phyloP scores from a whole-genome alignment of 2,329 filamentous ascomycete genomes.

The Orbilia ellipsospora region DNA sequence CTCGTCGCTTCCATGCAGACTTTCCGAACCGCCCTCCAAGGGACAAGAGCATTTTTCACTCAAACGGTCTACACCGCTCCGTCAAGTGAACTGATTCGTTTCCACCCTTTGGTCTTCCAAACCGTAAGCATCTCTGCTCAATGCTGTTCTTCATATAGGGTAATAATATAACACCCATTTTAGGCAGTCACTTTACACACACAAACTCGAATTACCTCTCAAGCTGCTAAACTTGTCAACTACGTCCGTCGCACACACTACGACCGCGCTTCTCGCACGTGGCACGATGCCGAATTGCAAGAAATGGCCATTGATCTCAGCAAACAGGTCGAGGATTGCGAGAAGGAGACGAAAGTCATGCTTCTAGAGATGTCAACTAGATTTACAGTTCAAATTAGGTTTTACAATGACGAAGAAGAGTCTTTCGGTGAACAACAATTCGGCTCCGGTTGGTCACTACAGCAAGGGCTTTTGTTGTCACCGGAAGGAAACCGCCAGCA shows the following conservation, averaged over 20 bases:
- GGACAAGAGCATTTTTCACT: constrained; percentile 26
- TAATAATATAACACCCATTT: background rate
- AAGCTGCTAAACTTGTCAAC: constrained; percentile 26
- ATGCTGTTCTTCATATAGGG: too few species aligned
- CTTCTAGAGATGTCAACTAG: constrained; percentile 44
- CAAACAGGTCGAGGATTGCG: constrained; percentile 7
- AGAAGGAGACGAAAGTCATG: constrained; percentile 40
- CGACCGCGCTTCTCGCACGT: constrained; percentile 5
- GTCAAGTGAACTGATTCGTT: background rate
- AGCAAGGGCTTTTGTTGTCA: too few species aligned
- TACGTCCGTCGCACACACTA: constrained; percentile 31
- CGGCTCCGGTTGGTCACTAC: too few species aligned
- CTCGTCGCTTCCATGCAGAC: constrained; percentile 35
- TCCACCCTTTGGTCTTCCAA: constrained; percentile 45
- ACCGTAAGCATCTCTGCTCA: constrained; percentile 39
- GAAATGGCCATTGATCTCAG: constrained; percentile 3
- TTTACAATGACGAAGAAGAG: constrained; percentile 15
- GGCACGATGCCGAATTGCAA: constrained; percentile 34
- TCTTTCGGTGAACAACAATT: too few species aligned
- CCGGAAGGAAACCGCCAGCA: background rate
- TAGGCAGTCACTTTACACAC: constrained; percentile 39
- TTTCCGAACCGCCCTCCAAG: constrained; percentile 30
- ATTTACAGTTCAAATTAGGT: constrained; percentile 34
- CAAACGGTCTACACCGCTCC: constrained; percentile 39
- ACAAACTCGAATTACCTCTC: constrained; percentile 26